These are phyloP conservation scores for Amaranthus tricolor DNA, from an alignment of 179 eudicot genomes.

Conservation along the genomic window DNA sequence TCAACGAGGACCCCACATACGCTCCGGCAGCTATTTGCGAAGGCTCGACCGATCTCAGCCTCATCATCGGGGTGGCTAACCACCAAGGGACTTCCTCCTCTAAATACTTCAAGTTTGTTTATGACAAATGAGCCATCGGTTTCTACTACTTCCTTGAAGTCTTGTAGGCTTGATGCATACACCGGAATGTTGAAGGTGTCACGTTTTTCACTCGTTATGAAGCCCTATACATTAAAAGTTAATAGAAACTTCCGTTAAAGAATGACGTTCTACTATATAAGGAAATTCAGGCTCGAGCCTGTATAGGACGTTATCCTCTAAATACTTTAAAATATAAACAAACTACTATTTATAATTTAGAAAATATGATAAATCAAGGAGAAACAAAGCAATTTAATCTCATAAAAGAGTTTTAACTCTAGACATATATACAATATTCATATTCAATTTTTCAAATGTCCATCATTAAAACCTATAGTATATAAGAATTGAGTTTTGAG, in stretches of 20 bases:
- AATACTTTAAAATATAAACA: too few species aligned
- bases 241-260: too few species aligned
- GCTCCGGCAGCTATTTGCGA: slow-evolving; percentile 76
- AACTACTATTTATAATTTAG: too few species aligned
- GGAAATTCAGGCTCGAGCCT: too few species aligned
- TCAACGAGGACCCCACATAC: slow-evolving; percentile 88
- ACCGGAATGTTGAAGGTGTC: slow-evolving; percentile 92
- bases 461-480: too few species aligned
- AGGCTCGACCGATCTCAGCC: slow-evolving; percentile 68
- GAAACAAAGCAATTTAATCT: too few species aligned
- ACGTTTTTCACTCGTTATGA: slow-evolving; percentile 65
- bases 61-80: slow-evolving; percentile 68
- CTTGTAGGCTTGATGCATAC: slow-evolving; percentile 78
- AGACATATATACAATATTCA: too few species aligned
- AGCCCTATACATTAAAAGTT: slow-evolving; percentile 39
- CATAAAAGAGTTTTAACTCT: too few species aligned
- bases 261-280: too few species aligned
- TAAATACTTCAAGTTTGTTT: slow-evolving; percentile 71
- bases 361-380: background rate
- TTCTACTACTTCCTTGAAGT: slow-evolving; percentile 84
- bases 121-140: slow-evolving; percentile 62
- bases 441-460: too few species aligned
- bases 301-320: too few species aligned
- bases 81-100: slow-evolving; percentile 90
- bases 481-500: too few species aligned